phyloP scores from a whole-genome alignment of 2,329 filamentous ascomycete genomes.

The Clonostachys rhizophaga region DNA sequence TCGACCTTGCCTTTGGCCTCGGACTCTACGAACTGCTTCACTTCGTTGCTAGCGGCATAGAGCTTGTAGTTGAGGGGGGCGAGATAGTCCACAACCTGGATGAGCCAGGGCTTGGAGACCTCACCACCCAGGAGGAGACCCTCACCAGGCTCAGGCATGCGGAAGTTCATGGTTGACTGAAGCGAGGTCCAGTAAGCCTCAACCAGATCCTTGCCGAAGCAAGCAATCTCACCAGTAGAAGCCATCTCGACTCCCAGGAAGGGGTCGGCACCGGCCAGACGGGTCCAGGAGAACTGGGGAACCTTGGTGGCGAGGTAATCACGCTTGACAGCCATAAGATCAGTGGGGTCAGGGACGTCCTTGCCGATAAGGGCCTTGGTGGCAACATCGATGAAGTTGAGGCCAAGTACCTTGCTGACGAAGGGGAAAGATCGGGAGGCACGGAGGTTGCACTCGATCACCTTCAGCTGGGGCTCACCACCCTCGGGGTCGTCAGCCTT shows the following conservation, averaged over 20 bases:
- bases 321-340: conserved; percentile 85
- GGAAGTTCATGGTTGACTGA: conserved; percentile 99
- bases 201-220: conserved; percentile 92
- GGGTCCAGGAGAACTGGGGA: conserved; percentile 98
- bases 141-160: conserved; percentile 88
- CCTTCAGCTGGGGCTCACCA: conserved; percentile 75
- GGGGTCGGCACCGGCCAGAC: conserved; percentile 92
- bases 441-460: conserved; percentile 97
- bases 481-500: conserved; percentile 77
- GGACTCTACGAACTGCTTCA: conserved; percentile 80
- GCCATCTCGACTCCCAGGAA: conserved; percentile 98
- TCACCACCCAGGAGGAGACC: conserved; percentile 94
- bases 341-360: conserved; percentile 76
- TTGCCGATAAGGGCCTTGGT: conserved; percentile 87
- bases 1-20: conserved; percentile 59
- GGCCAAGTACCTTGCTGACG: conserved; percentile 92
- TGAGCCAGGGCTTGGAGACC: conserved; percentile 63
- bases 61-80: conserved; percentile 91
- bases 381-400: conserved; percentile 94
- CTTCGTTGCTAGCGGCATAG: conserved; percentile 74
- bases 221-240: conserved; percentile 95
- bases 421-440: conserved; percentile 98
- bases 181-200: conserved; percentile 97
- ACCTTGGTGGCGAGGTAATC: conserved; percentile 97
- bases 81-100: conserved; percentile 80